Evolutionary conservation across 805 yeast genomes (phyloP), one percentile per base, ranked within the genome.

Genomic region (Kodamaea kaohsiungensis): DNA sequence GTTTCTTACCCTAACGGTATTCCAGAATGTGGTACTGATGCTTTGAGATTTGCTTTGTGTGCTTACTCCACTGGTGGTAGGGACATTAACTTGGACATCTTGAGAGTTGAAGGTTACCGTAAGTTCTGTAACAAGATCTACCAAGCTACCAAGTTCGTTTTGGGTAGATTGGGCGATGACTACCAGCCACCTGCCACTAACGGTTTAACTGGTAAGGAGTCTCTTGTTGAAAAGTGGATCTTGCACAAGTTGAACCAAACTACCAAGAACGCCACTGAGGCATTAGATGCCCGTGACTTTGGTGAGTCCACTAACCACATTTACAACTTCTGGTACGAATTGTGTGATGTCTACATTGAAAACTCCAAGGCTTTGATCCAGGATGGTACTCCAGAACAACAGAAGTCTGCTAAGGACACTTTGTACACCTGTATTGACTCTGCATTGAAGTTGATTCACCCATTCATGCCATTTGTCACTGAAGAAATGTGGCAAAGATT

Each of bases 401-500:
- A 86, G 77, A 82, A 83, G 71, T 89, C 96, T 52, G 99, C 98
- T 15, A 89, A 87, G 77, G 96, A 93, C 71, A 95, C 98, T 19
- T 80, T 95, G 61, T 95, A 91, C 84, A 89, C 95, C 37, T 84
- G 96, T 76, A 80, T 93, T 62, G 98, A 95, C 66, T 89, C 88
- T 61, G 97, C 97, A 9, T 82, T 93, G 77, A 87, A 82, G 70
- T 70, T 95, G 77, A 95, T 93, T 63, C 98, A 93, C 70, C 99
- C 99, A 70, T 95, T 91, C 80, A 95, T 95, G 99, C 99, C 99
- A 40, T 95, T 84, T 70, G 79, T 95, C 61, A 87, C 98, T 48
- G 99, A 95, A 75, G 99, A 95, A 80, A 84, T 95, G 89, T 95
- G 98, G 98, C 99, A 95, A 79, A 89, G 98, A 75, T 78, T 95